Evolutionary conservation across 2,329 filamentous ascomycete species (phyloP).

Genomic region (Apiospora sp.): DNA sequence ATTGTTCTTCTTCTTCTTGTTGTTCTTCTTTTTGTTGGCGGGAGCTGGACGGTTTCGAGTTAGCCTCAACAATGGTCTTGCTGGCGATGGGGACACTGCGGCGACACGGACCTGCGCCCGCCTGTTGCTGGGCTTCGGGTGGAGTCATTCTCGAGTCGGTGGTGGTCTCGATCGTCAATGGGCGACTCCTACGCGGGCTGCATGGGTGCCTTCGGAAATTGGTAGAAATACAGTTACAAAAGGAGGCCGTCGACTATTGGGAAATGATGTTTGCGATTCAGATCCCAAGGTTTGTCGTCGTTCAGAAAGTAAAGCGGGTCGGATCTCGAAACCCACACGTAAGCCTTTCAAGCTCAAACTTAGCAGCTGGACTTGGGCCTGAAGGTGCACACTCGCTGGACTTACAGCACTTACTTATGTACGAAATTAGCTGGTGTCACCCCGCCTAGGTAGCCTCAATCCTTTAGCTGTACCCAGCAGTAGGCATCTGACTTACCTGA

Average conservation of each 20-base stretch:
- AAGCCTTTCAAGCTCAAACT: slow-evolving; percentile 32
- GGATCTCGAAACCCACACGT: slow-evolving; percentile 33
- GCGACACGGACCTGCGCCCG: slow-evolving; percentile 39
- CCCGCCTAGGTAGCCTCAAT: not conserved
- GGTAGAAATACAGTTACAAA: not conserved
- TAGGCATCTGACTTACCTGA: slow-evolving; percentile 20
- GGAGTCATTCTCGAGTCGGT: slow-evolving; percentile 40
- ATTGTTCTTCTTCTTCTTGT: slow-evolving; percentile 65
- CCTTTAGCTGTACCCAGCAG: not conserved
- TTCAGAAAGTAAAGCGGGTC: slow-evolving; percentile 24
- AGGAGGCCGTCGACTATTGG: not conserved
- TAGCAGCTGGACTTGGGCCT: slow-evolving; percentile 16
- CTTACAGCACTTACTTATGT: slow-evolving; percentile 13
- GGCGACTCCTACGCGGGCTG: not conserved
- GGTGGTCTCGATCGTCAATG: slow-evolving; percentile 13
- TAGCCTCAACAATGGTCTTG: slow-evolving; percentile 23
- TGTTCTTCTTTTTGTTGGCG: slow-evolving; percentile 64
- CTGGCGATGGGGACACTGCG: slow-evolving; percentile 21
- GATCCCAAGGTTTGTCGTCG: slow-evolving; percentile 14
- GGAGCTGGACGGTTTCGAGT: slow-evolving; percentile 27
- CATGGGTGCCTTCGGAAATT: not conserved
- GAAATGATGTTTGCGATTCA: slow-evolving; percentile 16
- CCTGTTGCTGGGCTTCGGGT: slow-evolving; percentile 40
- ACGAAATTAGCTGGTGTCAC: slow-evolving; percentile 12
- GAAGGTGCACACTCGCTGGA: not conserved